Base-by-base conservation (phyloP, 768 basidiomycete genomes). In the Auricularia sp. region DNA sequence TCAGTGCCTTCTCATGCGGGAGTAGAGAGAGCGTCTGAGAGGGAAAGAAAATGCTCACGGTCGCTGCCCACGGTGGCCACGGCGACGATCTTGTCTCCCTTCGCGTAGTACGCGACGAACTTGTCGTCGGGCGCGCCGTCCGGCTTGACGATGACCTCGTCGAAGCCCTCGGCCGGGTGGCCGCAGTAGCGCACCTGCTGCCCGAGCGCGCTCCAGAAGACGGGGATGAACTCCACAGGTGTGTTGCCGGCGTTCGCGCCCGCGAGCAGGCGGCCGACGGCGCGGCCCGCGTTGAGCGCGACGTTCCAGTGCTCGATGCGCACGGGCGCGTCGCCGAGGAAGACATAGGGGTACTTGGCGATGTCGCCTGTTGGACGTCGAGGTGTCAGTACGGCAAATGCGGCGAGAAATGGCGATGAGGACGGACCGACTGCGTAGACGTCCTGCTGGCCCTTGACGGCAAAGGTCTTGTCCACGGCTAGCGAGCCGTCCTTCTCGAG, bases 261-360 rank as follows among this genome's bases (percentile, higher is more conserved):
- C 2, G 87, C 80, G 68, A 96, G 92, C 8, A 82, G 87, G 72
- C 85, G 84, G 0, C 89, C 94, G n/a, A 89, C 87, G 16, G 88
- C 85, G 62, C 92, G 84, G 2, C 92, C 94, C 65, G 89, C 88
- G 73, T 95, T 94, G 59, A 86, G 85, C 16, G 93, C 92, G 65
- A 94, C 92, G 76, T 93, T 93, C 92, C 94, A 96, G 75, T 96
- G 94, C 75, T 96, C 93, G 65, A 95, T 86, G 61, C 92, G 77
- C 34, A 77, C 77, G 54, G 76, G 73, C 3, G 58, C 29, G 54
- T 78, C 79, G 14, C 87, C 85, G 6, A 76, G 78, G 35, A 76
- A 73, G 3, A 76, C 73, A 65, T 89, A 85, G 10, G 90, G 89
- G 74, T 90, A 92, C 47, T 84, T 79, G 0, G 92, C 92, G 70